phyloP scores from a whole-genome alignment of 805 yeast species.

The Candida vaughaniae region DNA sequence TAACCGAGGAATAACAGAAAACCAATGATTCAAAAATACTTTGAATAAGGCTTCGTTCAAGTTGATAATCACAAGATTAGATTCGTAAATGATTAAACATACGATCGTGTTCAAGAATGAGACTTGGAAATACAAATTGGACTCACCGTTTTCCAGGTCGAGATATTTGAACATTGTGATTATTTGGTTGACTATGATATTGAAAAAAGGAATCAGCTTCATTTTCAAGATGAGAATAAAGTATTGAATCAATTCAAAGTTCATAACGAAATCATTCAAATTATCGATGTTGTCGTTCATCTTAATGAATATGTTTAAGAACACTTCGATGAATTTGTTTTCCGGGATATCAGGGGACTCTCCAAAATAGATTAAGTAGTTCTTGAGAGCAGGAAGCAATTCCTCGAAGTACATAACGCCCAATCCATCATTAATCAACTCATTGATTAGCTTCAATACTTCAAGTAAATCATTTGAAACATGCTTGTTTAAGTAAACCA shows the following conservation, averaged over 20 bases:
- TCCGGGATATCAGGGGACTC: neutral
- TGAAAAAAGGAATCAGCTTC: slow-evolving; percentile 7
- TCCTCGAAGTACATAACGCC: slow-evolving; percentile 75
- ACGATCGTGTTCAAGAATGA: slow-evolving; percentile 61
- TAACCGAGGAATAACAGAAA: slow-evolving; percentile 51
- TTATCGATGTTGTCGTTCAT: slow-evolving; percentile 52
- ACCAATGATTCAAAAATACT: slow-evolving; percentile 65
- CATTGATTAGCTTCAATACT: slow-evolving; percentile 50
- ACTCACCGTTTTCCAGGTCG: slow-evolving; percentile 29
- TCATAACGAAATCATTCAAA: slow-evolving; percentile 54
- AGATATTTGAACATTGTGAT: slow-evolving; percentile 3
- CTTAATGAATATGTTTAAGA: slow-evolving; percentile 32
- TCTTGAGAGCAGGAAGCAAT: slow-evolving; percentile 67
- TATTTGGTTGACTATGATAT: slow-evolving; percentile 4
- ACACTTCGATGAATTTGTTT: slow-evolving; percentile 46
- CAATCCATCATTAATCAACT: slow-evolving; percentile 30
- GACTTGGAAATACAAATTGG: slow-evolving; percentile 42
- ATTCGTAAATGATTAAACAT: slow-evolving; percentile 62
- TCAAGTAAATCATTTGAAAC: slow-evolving; percentile 74
- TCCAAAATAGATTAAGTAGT: slow-evolving; percentile 53
- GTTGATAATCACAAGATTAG: slow-evolving; percentile 50
- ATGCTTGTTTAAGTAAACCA: slow-evolving; percentile 35
- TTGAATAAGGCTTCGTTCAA: slow-evolving; percentile 40
- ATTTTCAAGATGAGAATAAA: slow-evolving; percentile 57
- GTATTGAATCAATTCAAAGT: slow-evolving; percentile 64